Percentiles rank a stretch among this genome's conserved stretches.
Evolutionary conservation across 2,329 filamentous ascomycete genomes (phyloP).

Genomic region (Juglanconis oblonga): DNA sequence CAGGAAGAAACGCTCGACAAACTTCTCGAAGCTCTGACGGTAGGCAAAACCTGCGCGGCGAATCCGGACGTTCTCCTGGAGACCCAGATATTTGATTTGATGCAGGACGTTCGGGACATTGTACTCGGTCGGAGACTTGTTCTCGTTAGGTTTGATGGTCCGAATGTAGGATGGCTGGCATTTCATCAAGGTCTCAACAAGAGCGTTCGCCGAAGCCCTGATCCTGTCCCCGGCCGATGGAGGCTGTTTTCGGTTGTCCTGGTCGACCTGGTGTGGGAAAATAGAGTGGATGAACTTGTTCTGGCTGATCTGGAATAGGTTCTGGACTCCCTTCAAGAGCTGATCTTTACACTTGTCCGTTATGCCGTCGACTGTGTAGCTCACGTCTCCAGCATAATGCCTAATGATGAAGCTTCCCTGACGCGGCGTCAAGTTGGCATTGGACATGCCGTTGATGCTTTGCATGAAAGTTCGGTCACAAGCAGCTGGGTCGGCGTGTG

Average conservation of each 20-base stretch:
- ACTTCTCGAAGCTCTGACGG: constrained; percentile 95
- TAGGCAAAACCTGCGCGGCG: constrained; percentile 95
- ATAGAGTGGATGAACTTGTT: constrained; percentile 84
- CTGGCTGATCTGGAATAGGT: constrained; percentile 76
- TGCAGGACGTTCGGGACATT: constrained; percentile 90
- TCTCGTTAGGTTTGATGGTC: constrained; percentile 99
- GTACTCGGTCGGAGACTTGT: constrained; percentile 93
- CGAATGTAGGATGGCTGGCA: constrained; percentile 96
- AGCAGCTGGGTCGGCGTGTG: constrained; percentile 89
- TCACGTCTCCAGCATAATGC: constrained; percentile 96
- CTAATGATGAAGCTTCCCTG: constrained; percentile 98
- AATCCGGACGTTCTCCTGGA: constrained; percentile 99
- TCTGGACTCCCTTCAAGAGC: constrained; percentile 88
- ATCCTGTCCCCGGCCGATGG: constrained; percentile 97
- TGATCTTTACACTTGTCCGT: constrained; percentile 99
- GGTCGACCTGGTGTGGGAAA: constrained; percentile 91
- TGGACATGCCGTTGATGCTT: constrained; percentile 83
- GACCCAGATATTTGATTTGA: constrained; percentile 97
- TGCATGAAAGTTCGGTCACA: constrained; percentile 97
- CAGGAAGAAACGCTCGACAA: constrained; percentile 95
- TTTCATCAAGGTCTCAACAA: constrained; percentile 95
- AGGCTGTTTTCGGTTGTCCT: constrained; percentile 90
- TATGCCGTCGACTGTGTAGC: constrained; percentile 92
- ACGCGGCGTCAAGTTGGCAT: constrained; percentile 85
- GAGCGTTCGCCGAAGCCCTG: constrained; percentile 87